A percentile compares a stretch with the other conserved stretches of the same genome.
Conservation (phyloP, 768 basidiomycete species). For the Rubroboletus satanas region DNA sequence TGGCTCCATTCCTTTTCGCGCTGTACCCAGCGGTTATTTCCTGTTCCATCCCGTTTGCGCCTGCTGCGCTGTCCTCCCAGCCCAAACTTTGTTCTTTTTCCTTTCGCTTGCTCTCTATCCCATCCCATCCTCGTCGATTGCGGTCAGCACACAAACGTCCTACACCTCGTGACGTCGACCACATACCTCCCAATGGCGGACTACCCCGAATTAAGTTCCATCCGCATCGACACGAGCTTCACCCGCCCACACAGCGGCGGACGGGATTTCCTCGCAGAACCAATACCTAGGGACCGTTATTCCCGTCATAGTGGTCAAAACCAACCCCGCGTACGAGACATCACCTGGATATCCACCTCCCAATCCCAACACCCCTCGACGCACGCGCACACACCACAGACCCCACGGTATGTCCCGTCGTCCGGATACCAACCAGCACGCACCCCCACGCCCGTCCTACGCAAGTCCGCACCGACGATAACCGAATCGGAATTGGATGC, state of each 20-base stretch:
- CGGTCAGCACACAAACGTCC: not conserved
- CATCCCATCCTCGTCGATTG: not conserved
- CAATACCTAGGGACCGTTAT: constrained; percentile 25
- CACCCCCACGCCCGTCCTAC: constrained; percentile 27
- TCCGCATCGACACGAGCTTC: constrained; percentile 32
- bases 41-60: constrained; percentile 23
- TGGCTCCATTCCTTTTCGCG: constrained; percentile 17
- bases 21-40: constrained; percentile 14
- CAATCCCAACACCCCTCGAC: constrained; percentile 27
- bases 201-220: constrained; percentile 18
- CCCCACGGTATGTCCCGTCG: constrained; percentile 19
- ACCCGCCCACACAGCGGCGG: constrained; percentile 26
- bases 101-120: not conserved
- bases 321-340: constrained; percentile 25
- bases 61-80: constrained; percentile 19
- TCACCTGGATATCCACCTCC: constrained; percentile 31
- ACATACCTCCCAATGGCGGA: constrained; percentile 25
- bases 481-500: constrained; percentile 31
- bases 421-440: constrained; percentile 20
- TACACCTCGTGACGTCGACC: not conserved
- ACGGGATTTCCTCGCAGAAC: constrained; percentile 26
- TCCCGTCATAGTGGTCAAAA: constrained; percentile 29
- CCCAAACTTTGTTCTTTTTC: not conserved
- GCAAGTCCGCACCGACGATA: constrained; percentile 29
- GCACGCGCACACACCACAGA: constrained; percentile 29